Percentiles rank a stretch among this genome's conserved stretches.
These are phyloP conservation scores for Phellopilus nigrolimitatus DNA, from an alignment of 1,284 basidiomycete species.

Conservation along the genomic window DNA sequence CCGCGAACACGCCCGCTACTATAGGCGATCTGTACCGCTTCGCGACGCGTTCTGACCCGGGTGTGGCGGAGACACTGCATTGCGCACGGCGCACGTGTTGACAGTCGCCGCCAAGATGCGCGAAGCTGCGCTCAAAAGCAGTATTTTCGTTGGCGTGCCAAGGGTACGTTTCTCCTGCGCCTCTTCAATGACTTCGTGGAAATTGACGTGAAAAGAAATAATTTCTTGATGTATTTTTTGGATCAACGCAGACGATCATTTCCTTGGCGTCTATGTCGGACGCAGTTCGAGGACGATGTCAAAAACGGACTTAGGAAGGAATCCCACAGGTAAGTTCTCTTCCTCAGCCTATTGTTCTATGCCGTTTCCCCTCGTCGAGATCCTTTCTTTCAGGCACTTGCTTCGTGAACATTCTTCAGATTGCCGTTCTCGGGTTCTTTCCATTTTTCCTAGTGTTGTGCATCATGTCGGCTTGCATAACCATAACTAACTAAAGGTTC, in stretches of 20 bases:
- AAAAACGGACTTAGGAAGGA: conserved; percentile 60
- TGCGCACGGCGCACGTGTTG: conserved; percentile 49
- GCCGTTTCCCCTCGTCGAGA: no score
- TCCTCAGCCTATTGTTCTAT: conserved; percentile 1
- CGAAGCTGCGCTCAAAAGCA: conserved; percentile 90
- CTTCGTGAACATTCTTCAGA: no score
- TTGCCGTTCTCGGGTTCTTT: no score
- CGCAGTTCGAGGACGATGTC: conserved; percentile 76
- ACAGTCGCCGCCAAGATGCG: conserved; percentile 83
- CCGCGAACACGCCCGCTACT: conserved; percentile 76
- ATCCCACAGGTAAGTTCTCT: conserved; percentile 55
- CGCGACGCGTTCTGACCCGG: conserved; percentile 50
- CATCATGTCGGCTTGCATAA: no score
- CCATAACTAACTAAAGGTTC: neutral
- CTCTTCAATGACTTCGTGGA: neutral
- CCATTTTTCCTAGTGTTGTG: no score
- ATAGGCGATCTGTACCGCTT: conserved; percentile 79
- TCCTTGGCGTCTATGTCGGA: conserved; percentile 72
- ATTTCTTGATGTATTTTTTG: conserved; percentile 24
- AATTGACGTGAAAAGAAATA: neutral
- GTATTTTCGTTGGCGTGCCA: conserved; percentile 89
- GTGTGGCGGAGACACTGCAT: conserved; percentile 38
- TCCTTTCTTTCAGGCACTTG: no score
- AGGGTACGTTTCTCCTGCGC: conserved; percentile 47
- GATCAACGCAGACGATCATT: conserved; percentile 65